Base-by-base conservation (phyloP, 2,329 filamentous ascomycete genomes). In the Aspergillus novoparasiticus region DNA sequence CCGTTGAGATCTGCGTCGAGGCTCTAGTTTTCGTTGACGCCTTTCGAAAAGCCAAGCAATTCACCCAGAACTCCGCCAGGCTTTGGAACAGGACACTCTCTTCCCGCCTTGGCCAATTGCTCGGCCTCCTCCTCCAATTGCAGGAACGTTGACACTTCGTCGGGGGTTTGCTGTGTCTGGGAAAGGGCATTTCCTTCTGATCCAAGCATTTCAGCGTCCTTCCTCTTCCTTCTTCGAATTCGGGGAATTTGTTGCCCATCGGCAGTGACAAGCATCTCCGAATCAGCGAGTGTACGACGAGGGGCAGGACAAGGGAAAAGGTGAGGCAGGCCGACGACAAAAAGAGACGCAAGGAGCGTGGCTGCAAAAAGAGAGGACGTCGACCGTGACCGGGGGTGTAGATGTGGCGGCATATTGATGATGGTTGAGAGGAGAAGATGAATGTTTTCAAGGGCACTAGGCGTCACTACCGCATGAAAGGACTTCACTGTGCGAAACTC, bases 311-410 rank as follows among this genome's bases (percentile, higher is more conserved):
- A 99, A 1, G 95, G 95, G 21, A 99, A 86, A 34, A 96, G 76
- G 77, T 99, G 95, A 26, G 95, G 95, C 51, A 97, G 84, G 34
- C 88, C 92, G 59, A 99, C 95, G 66, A 99, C 94, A 67, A 97
- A 86, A 78, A 99, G 97, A 70, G 91, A 95, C 36, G 93, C 89
- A 66, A 92, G 85, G 60, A 98, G 86, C 1, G 94, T 98, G n/a
- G 91, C 92, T 57, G 93, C 93, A 82, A 99, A 99, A 64, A 99
- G 89, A 53, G 93, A 95, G 61, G 91, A 94, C 71, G 95, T 99
- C 82, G 93, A 92, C 72, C 92, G 90, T 70, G 94, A 98, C 78
- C 94, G 90, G 39, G 95, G 95, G 79, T 99, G 95, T 48, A 99
- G 89, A 80, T 94, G 83, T 46, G 88, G 91, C 73, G 92, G 89